These are phyloP conservation scores for Rubus parviflorus DNA, from an alignment of 306 rosid species.

Conservation along the genomic window DNA sequence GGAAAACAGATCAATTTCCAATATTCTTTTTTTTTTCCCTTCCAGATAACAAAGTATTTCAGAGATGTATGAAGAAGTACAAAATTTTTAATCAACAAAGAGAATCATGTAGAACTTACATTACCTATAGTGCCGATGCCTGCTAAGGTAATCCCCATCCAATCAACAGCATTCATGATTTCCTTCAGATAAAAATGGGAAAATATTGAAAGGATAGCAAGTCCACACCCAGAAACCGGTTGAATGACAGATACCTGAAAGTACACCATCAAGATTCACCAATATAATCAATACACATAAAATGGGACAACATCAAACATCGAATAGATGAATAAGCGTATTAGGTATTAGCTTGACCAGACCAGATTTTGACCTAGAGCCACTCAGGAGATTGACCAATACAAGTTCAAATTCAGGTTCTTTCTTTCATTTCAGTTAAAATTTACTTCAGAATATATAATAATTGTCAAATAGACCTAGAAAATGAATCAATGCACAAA, in stretches of 20 bases:
- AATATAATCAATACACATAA: constrained; percentile 8
- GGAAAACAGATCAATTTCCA: background rate
- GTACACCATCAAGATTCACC: constrained; percentile 25
- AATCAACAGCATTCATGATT: constrained; percentile 87
- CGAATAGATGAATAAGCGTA: background rate
- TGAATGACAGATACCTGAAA: constrained; percentile 89
- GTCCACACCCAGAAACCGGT: constrained; percentile 97
- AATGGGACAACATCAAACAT: background rate
- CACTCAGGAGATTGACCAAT: background rate
- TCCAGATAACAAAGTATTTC: background rate
- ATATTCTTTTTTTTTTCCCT: background rate
- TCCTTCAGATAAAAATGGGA: constrained; percentile 97
- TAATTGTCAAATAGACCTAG: background rate
- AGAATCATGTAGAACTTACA: constrained; percentile 49
- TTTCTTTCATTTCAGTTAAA: background rate
- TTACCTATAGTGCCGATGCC: constrained; percentile 98
- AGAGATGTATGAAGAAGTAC: background rate
- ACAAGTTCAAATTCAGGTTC: background rate
- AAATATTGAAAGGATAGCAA: constrained; percentile 88
- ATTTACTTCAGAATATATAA: background rate
- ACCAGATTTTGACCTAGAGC: background rate
- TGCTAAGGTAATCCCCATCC: constrained; percentile 88
- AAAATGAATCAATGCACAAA: background rate
- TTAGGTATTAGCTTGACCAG: background rate
- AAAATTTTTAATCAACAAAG: background rate